A percentile compares a stretch with the other conserved stretches of the same genome.
Conservation (phyloP, 2,329 filamentous ascomycete species). For the Phyllosticta paracitricarpa region DNA sequence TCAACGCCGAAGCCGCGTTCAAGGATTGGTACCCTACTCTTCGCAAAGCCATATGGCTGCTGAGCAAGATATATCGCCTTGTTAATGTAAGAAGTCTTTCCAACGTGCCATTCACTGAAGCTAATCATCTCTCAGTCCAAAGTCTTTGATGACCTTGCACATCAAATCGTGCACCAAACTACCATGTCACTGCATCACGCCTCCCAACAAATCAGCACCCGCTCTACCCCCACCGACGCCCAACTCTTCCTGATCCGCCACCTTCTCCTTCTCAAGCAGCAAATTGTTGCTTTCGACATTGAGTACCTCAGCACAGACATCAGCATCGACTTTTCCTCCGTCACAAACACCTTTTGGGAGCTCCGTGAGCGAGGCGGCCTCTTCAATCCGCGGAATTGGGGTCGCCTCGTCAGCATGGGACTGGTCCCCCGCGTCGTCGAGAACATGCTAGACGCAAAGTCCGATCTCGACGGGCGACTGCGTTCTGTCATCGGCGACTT, state of each 20-base stretch:
- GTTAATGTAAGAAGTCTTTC: conserved; percentile 45
- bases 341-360: conserved; percentile 58
- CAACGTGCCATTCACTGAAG: conserved; percentile 12
- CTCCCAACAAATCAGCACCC: conserved; percentile 58
- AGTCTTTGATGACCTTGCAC: conserved; percentile 62
- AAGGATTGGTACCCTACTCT: conserved; percentile 58
- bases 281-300: conserved; percentile 92
- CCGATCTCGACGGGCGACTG: conserved; percentile 54
- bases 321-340: conserved; percentile 55
- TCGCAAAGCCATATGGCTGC: conserved; percentile 56
- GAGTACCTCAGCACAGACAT: conserved; percentile 56
- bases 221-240: conserved; percentile 58
- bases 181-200: conserved; percentile 74
- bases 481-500: conserved; percentile 57
- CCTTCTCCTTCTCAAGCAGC: conserved; percentile 87
- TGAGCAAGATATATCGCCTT: conserved; percentile 59
- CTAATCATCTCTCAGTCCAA: conserved; percentile 40
- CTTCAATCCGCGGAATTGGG: conserved; percentile 54
- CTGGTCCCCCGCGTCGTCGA: conserved; percentile 57
- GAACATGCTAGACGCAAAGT: conserved; percentile 63
- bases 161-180: conserved; percentile 81
- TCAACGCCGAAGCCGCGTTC: conserved; percentile 47
- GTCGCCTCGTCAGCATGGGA: conserved; percentile 47
- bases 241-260: conserved; percentile 94
- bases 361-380: conserved; percentile 54